Evolutionary conservation across 2,329 filamentous ascomycete genomes (phyloP), one percentile per base, ranked within the genome.

Genomic region (Aureobasidium sp.): DNA sequence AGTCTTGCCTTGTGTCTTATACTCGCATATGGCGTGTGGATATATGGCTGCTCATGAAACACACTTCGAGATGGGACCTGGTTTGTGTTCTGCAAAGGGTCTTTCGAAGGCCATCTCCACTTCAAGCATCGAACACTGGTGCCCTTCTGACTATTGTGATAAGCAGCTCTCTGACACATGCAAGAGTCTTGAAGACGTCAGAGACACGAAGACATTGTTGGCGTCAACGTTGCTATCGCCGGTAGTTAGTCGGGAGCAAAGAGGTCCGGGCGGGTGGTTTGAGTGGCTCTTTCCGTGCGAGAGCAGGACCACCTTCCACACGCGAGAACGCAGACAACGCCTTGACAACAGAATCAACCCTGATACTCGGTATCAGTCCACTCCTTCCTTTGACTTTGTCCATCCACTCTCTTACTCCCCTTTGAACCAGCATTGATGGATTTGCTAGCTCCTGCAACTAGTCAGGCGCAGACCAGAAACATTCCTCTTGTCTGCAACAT

Each of bases 401-500:
- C 15, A 25, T 27, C 11, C 29, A 19, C 19, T 46, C 42, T 13
- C 15, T 57, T 57, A 46, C 31, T 37, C 19, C 29, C 27, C 27
- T n/a, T 37, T 17, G 11, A 13, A n/a, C 29, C 25, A 11, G 27
- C 53, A 45, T 45, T 19, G 29, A 57, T 57, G 53, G 53, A 57
- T 19, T 27, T 27, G 29, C 38, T 40, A 25, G 53, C 31, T 40
- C 53, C 40, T 57, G 53, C 19, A 35, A 19, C 29, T 19, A 57
- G 21, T 17, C 55, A 47, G 42, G 42, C 33, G 55, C 55, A 43
- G 54, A 27, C 21, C 27, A 40, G n/a, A n/a, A 40, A 19, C 23
- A 31, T 58, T 62, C 84, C 88, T 60, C 83, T 96, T 51, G 76
- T 84, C 66, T 97, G 93, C 82, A 85, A 81, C 69, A 86, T 96